These are phyloP conservation scores for Sporisorium iseilematis-ciliati DNA, from an alignment of 1,284 basidiomycete species.

Conservation along the genomic window DNA sequence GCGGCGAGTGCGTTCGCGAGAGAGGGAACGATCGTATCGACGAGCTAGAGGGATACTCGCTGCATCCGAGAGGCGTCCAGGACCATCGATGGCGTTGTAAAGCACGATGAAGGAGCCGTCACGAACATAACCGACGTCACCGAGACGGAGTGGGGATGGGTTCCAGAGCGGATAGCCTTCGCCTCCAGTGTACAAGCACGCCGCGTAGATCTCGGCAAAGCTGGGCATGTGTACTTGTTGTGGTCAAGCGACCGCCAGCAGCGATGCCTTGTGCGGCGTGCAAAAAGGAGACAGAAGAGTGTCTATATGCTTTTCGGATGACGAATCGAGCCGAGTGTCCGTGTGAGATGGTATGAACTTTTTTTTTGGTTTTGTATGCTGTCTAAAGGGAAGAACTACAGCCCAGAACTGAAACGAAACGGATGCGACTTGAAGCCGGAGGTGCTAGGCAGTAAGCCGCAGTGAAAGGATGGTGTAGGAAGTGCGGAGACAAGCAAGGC, in stretches of 20 bases:
- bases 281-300: background rate
- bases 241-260: background rate
- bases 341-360: background rate
- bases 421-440: constrained; percentile 2
- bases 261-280: background rate
- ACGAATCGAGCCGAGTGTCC: background rate
- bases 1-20: constrained; percentile 24
- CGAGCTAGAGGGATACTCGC: constrained; percentile 44
- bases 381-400: background rate
- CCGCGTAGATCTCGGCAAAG: constrained; percentile 55
- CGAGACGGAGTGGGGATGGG: constrained; percentile 49
- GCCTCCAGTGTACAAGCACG: constrained; percentile 47
- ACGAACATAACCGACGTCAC: constrained; percentile 56
- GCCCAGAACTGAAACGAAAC: background rate
- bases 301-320: background rate
- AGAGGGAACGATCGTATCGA: constrained; percentile 28
- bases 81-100: constrained; percentile 57
- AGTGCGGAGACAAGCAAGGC: constrained; percentile 9
- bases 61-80: constrained; percentile 32
- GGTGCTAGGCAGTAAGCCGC: background rate
- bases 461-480: constrained; percentile 2
- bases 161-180: constrained; percentile 62
- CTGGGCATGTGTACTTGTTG: constrained; percentile 26
- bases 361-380: constrained; percentile 1
- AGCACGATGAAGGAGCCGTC: constrained; percentile 58